These are phyloP conservation scores for Fusarium sp. DNA, from an alignment of 2,329 filamentous ascomycete species.

Conservation along the genomic window DNA sequence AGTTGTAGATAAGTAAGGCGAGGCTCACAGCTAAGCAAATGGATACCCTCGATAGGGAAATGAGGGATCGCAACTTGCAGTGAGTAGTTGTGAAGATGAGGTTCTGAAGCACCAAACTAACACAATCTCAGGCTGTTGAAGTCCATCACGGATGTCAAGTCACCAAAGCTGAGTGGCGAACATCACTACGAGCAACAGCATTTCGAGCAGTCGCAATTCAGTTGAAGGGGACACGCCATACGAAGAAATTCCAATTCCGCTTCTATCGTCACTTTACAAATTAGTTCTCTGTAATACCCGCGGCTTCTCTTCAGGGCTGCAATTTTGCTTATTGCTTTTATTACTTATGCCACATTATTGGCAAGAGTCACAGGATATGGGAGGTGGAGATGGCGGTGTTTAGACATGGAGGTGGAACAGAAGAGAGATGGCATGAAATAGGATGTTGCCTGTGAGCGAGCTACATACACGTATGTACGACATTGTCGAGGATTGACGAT, in stretches of 20 bases:
- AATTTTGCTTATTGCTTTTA: slow-evolving; percentile 40
- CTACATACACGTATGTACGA: slow-evolving; percentile 26
- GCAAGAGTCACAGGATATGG: slow-evolving; percentile 24
- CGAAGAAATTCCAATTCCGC: slow-evolving; percentile 23
- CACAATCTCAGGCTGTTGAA: slow-evolving; percentile 35
- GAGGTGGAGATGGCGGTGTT: slow-evolving; percentile 1
- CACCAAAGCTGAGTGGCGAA: slow-evolving; percentile 24
- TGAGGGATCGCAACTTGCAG: slow-evolving; percentile 65
- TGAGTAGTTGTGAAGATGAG: slow-evolving; percentile 46
- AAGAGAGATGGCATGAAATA: slow-evolving; percentile 13
- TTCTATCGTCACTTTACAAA: slow-evolving; percentile 32
- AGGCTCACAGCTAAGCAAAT: slow-evolving; percentile 61
- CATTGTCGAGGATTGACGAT: slow-evolving; percentile 35
- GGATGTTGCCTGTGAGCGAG: slow-evolving; percentile 2
- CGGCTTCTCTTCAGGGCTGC: slow-evolving; percentile 34
- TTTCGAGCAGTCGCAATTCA: slow-evolving; percentile 31
- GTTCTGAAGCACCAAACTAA: slow-evolving; percentile 6
- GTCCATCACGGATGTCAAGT: slow-evolving; percentile 44
- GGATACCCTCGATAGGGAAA: slow-evolving; percentile 65
- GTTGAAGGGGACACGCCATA: slow-evolving; percentile 14
- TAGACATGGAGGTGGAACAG: not conserved
- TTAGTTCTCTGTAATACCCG: slow-evolving; percentile 45
- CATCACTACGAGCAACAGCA: slow-evolving; percentile 31
- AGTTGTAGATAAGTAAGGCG: slow-evolving; percentile 57
- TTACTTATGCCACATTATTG: slow-evolving; percentile 23